Conservation (phyloP, 164 flowering plant genomes). For the Echeveria elegans region DNA sequence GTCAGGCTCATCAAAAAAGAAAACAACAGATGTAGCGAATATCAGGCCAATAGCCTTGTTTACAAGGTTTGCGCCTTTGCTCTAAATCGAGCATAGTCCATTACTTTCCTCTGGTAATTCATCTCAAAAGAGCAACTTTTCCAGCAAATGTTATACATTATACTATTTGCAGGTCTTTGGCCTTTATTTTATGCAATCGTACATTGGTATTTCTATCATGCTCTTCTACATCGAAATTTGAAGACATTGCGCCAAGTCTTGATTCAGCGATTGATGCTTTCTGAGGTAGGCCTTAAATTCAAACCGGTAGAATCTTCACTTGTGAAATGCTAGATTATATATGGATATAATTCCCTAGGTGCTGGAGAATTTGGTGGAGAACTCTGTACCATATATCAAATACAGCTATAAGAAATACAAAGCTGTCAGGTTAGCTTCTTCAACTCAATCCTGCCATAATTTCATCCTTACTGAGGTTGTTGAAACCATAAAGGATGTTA, state of each 20-base stretch:
- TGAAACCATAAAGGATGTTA: not conserved
- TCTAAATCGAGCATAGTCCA: not conserved
- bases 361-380: slow-evolving; percentile 68
- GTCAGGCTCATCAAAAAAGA: slow-evolving; percentile 70
- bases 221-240: slow-evolving; percentile 69
- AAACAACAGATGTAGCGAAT: slow-evolving; percentile 49
- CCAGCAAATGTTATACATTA: not conserved
- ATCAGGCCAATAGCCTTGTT: slow-evolving; percentile 74
- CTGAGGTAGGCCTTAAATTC: slow-evolving; percentile 41
- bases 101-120: not conserved
- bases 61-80: slow-evolving; percentile 57
- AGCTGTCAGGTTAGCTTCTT: slow-evolving; percentile 53
- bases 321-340: not conserved
- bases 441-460: not conserved
- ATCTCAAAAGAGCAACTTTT: not conserved
- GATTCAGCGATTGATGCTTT: slow-evolving; percentile 71
- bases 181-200: slow-evolving; percentile 91
- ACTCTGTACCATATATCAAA: slow-evolving; percentile 71
- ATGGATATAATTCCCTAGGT: slow-evolving; percentile 36
- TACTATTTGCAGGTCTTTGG: slow-evolving; percentile 72
- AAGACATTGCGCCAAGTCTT: slow-evolving; percentile 71
- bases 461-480: not conserved
- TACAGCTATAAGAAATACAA: slow-evolving; percentile 69
- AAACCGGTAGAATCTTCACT: not conserved
- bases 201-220: slow-evolving; percentile 90